Evolutionary conservation across 805 yeast genomes (phyloP).

Genomic region (Zygoascus bituminiphila): DNA sequence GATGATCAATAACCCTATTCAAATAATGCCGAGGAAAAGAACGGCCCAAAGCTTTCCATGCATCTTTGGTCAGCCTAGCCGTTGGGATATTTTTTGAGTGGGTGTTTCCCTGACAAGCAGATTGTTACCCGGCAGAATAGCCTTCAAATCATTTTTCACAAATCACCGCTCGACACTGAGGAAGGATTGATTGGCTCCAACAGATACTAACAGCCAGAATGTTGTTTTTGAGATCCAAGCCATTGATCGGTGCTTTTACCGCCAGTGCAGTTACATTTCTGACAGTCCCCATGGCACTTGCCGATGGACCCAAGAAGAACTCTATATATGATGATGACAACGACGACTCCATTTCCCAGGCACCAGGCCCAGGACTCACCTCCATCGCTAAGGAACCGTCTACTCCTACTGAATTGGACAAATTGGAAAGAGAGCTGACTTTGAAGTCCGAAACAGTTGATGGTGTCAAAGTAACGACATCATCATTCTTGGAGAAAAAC

Average conservation of each 20-base stretch:
- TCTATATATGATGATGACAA: slow-evolving; percentile 27
- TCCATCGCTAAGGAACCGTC: slow-evolving; percentile 6
- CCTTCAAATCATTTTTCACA: not conserved
- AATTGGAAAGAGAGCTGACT: slow-evolving; percentile 13
- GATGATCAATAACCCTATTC: too few relatives aligned
- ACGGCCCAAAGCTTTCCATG: not conserved
- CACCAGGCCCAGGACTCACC: slow-evolving; percentile 17
- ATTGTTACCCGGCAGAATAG: not conserved
- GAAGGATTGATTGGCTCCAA: not conserved
- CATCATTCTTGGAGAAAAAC: slow-evolving; percentile 39
- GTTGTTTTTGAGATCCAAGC: not conserved
- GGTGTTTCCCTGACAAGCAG: too few relatives aligned
- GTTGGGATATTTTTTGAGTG: too few relatives aligned
- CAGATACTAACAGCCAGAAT: too few relatives aligned
- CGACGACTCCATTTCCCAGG: slow-evolving; percentile 12
- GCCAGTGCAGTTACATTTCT: slow-evolving; percentile 7
- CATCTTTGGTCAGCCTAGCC: too few relatives aligned
- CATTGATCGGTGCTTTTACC: slow-evolving; percentile 1
- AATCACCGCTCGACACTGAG: not conserved
- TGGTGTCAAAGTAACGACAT: slow-evolving; percentile 51
- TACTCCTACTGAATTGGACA: slow-evolving; percentile 9
- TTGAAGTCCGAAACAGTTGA: slow-evolving; percentile 33
- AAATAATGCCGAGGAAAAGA: not conserved
- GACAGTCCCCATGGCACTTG: slow-evolving; percentile 13
- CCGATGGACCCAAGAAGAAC: slow-evolving; percentile 12